Base-by-base conservation (phyloP, 2,329 filamentous ascomycete genomes). In the Paramyrothecium roridum region DNA sequence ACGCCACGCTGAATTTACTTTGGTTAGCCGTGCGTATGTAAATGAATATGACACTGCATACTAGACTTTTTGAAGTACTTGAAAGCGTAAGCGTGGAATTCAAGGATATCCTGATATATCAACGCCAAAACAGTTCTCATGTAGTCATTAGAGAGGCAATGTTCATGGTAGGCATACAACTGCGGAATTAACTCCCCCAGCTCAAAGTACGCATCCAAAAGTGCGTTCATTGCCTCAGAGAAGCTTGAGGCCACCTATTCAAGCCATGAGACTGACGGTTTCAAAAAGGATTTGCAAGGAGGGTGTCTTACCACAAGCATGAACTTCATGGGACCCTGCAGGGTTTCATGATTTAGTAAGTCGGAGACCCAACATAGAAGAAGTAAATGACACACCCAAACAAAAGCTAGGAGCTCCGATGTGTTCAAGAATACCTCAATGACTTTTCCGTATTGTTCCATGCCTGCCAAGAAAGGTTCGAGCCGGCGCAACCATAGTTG, bases 301-400 rank as follows among this genome's bases (percentile, higher is more conserved):
- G 16, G 19, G 40, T n/a, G n/a, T n/a, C n/a, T n/a, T n/a, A n/a
- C n/a, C n/a, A n/a, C n/a, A n/a, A n/a, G n/a, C n/a, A n/a, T n/a
- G n/a, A n/a, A n/a, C n/a, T n/a, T n/a, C n/a, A n/a, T n/a, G n/a
- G n/a, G n/a, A n/a, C n/a, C n/a, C n/a, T n/a, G n/a, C n/a, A n/a
- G n/a, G n/a, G n/a, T n/a, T n/a, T n/a, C n/a, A n/a, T n/a, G n/a
- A n/a, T n/a, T n/a, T n/a, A n/a, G n/a, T n/a, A n/a, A n/a, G n/a
- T n/a, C n/a, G n/a, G n/a, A n/a, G n/a, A n/a, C n/a, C n/a, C n/a
- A n/a, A n/a, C n/a, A n/a, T n/a, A 20, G 19, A 17, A 45, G 40
- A 45, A 45, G 16, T 45, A 13, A 20, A 45, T 45, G 26, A 13
- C 40, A 7, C 19, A 45, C 40, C 63, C 80, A 80, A 2, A 69